phyloP scores from a whole-genome alignment of 306 rosid genomes.

The Styphnolobium japonicum region DNA sequence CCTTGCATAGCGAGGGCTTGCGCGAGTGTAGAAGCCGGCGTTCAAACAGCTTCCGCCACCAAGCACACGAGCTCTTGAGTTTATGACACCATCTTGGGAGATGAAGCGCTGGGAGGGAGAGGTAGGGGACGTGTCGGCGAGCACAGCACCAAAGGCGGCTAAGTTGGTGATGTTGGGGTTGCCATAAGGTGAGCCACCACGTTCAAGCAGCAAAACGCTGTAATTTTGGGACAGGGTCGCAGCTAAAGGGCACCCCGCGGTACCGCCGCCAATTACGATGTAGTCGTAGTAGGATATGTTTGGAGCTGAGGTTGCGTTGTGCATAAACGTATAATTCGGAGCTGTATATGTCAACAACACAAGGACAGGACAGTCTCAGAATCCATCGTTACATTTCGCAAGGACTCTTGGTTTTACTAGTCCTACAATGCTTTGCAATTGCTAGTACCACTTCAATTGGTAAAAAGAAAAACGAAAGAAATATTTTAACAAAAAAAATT shows the following conservation, averaged over 20 bases:
- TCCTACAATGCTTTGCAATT: background rate
- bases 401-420: background rate
- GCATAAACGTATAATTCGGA: constrained; percentile 53
- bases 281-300: constrained; percentile 57
- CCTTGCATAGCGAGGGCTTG: constrained; percentile 41
- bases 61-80: constrained; percentile 64
- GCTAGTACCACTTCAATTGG: too few relatives aligned
- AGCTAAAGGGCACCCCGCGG: constrained; percentile 80
- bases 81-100: constrained; percentile 78
- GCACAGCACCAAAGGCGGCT: constrained; percentile 55
- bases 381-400: background rate
- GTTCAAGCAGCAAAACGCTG: constrained; percentile 62
- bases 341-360: constrained; percentile 16
- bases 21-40: constrained; percentile 79
- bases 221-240: constrained; percentile 69
- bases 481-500: too few relatives aligned
- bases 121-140: constrained; percentile 56
- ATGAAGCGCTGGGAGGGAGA: constrained; percentile 81
- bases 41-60: constrained; percentile 74
- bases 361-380: background rate
- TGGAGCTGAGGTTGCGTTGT: constrained; percentile 50
- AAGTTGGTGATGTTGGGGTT: constrained; percentile 66
- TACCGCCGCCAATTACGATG: constrained; percentile 78
- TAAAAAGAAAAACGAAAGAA: too few relatives aligned
- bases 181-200: constrained; percentile 79